Conservation (phyloP, 176 grass and related monocot genomes). For the Panicum miliaceum region DNA sequence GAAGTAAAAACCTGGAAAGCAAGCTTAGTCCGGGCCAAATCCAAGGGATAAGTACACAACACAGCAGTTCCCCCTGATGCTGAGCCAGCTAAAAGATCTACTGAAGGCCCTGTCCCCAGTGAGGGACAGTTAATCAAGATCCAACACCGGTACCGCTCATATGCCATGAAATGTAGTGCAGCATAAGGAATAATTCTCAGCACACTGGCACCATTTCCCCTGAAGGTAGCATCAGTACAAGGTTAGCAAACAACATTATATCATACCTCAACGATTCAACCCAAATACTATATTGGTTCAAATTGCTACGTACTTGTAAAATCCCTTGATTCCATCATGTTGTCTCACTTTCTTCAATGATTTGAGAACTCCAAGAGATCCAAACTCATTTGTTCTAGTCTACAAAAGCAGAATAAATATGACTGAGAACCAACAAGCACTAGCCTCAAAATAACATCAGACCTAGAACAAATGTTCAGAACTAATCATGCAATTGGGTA, state of each 20-base stretch:
- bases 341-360: conserved; percentile 80
- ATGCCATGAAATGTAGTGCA: conserved; percentile 94
- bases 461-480: background rate
- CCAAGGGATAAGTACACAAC: conserved; percentile 92
- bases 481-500: conserved; percentile 18
- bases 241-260: conserved; percentile 24
- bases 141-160: conserved; percentile 89
- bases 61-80: conserved; percentile 93
- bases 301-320: conserved; percentile 75
- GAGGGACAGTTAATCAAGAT: conserved; percentile 86
- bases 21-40: conserved; percentile 93
- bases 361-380: conserved; percentile 77
- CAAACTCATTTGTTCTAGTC: conserved; percentile 88
- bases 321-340: conserved; percentile 83
- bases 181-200: conserved; percentile 95
- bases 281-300: conserved; percentile 20
- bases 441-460: conserved; percentile 24
- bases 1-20: conserved; percentile 76
- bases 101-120: conserved; percentile 72
- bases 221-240: conserved; percentile 45
- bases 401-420: conserved; percentile 48
- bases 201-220: conserved; percentile 97
- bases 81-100: conserved; percentile 94
- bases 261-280: background rate
- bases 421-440: conserved; percentile 3